These are phyloP conservation scores for Penicillium digitatum DNA, from an alignment of 2,329 filamentous ascomycete species.

Conservation along the genomic window DNA sequence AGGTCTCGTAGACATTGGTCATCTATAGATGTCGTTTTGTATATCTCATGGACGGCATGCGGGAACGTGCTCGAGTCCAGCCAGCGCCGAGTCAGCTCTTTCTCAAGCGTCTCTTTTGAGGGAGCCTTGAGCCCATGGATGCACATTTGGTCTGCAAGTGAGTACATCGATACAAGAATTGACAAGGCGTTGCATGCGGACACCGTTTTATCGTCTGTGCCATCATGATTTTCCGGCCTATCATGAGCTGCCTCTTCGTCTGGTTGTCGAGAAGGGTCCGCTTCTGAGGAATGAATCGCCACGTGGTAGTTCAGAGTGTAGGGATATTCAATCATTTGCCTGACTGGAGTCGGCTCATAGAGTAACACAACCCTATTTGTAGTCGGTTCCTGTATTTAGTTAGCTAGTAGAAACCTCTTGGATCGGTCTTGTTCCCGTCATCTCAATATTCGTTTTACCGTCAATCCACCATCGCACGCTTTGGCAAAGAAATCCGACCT, in stretches of 20 bases:
- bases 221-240: too few species aligned
- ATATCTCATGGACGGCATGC: background rate
- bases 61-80: background rate
- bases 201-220: background rate
- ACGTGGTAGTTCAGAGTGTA: background rate
- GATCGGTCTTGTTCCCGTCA: background rate
- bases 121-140: background rate
- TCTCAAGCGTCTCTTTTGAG: background rate
- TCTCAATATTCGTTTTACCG: background rate
- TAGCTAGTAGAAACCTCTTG: too few species aligned
- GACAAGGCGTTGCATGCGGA: background rate
- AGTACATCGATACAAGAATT: background rate
- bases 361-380: background rate
- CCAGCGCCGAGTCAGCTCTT: background rate
- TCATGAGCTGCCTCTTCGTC: background rate
- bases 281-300: background rate
- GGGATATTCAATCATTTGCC: background rate
- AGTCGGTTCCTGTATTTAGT: background rate
- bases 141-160: background rate
- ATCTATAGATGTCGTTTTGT: background rate
- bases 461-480: background rate
- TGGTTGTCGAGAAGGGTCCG: background rate
- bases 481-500: background rate
- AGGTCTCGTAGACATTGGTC: slow-evolving; percentile 1
- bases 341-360: background rate